Base-by-base conservation (phyloP, 306 rosid genomes). In the Quercus ilex region DNA sequence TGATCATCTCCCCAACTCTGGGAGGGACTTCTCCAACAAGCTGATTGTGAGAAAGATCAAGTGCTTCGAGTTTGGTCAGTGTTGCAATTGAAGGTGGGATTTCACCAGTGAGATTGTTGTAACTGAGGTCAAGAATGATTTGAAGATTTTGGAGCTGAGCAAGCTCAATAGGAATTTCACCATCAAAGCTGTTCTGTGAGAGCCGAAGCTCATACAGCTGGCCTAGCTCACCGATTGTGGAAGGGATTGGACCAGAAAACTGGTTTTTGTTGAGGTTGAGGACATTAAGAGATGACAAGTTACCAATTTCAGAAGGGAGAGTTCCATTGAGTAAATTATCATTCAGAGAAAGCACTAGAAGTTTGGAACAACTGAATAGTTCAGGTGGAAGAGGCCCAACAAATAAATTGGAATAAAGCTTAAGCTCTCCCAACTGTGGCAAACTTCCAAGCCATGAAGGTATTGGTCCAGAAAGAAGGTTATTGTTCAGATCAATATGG, bases 111-210 rank as follows among this genome's bases (percentile, higher is more conserved):
- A 95, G 86, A 83, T 87, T 88, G 77, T 95, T 95, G 91, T 84
- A 78, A 85, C 98, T 89, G 84, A 92, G 91, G 91, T 93, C 94
- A 46, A 95, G 84, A 63, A 88, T 64, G 86, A 87, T 91, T 84
- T 95, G 99, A 19, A 95, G 94, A 86, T 95, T 95, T 82, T 89
- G 96, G 65, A 93, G 91, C 79, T 87, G 92, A 55, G 89, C 97
- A 56, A 95, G 58, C 88, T 95, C 97, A 77, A 2, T 55, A 7
- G 98, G 97, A 35, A 93, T 79, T 75, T 90, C 97, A 69, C 97
- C 97, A 74, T 35, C 63, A 1, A 93, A 88, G 81, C 80, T 81
- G 62, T 93, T 95, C 43, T 76, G 60, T 3, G 99, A 85, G 49
- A 95, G 86, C 71, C 53, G 91, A 41, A 95, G 90, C 89, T 95